Conservation (phyloP, 2,329 filamentous ascomycete genomes). For the Fusarium sp. region DNA sequence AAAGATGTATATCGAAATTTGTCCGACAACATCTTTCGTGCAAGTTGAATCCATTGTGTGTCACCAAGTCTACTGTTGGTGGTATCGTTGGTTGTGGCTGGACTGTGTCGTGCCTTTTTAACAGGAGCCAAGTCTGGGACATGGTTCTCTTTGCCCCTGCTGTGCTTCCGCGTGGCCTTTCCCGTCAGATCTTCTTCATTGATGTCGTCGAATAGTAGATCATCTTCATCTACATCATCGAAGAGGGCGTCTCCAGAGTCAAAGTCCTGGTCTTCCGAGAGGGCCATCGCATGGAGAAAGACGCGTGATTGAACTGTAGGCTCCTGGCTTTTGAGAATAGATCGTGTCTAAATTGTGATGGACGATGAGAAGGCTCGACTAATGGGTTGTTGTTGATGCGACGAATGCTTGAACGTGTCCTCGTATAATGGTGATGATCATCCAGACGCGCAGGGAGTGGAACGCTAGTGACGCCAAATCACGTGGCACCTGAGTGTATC, state of each 20-base stretch:
- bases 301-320: not conserved
- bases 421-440: not conserved
- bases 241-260: conserved; percentile 44
- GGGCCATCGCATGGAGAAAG: not conserved
- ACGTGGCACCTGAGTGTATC: not conserved
- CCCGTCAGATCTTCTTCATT: conserved; percentile 26
- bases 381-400: not conserved
- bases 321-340: not conserved
- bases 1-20: conserved; percentile 54
- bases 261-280: conserved; percentile 36
- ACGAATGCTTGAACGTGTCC: not conserved
- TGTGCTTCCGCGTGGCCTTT: conserved; percentile 18
- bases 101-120: conserved; percentile 27
- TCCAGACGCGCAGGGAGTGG: not conserved
- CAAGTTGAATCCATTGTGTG: conserved; percentile 21
- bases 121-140: not conserved
- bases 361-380: not conserved
- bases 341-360: not conserved
- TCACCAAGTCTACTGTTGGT: not conserved
- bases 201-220: conserved; percentile 36
- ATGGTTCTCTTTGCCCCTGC: conserved; percentile 6
- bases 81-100: not conserved
- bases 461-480: not conserved
- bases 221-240: conserved; percentile 34
- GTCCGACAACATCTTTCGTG: conserved; percentile 47